Evolutionary conservation across 495 filamentous ascomycete species (phyloP).

Genomic region (Evernia prunastri): DNA sequence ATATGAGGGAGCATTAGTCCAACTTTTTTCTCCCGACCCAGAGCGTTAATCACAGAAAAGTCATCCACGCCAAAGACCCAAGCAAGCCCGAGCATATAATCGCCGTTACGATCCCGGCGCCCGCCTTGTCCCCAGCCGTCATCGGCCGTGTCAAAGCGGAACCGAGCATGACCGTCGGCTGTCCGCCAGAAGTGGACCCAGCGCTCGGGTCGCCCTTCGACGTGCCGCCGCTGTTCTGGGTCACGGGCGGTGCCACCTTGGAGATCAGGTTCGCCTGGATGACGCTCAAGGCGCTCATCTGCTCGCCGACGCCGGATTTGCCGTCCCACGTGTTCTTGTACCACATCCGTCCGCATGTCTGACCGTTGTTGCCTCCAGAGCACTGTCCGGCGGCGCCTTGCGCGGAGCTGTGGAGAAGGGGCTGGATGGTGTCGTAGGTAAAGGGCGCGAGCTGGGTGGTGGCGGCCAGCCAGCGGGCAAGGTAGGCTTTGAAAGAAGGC

Average conservation of each 20-base stretch:
- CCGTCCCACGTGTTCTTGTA: slow-evolving; percentile 55
- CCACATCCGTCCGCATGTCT: slow-evolving; percentile 69
- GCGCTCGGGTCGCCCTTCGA: slow-evolving; percentile 56
- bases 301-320: slow-evolving; percentile 47
- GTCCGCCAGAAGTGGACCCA: slow-evolving; percentile 35
- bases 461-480: slow-evolving; percentile 68
- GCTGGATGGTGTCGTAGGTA: slow-evolving; percentile 53
- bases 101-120: slow-evolving; percentile 59
- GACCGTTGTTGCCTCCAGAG: slow-evolving; percentile 46
- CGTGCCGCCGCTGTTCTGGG: slow-evolving; percentile 55
- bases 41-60: slow-evolving; percentile 20
- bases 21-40: not conserved
- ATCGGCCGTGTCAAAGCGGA: slow-evolving; percentile 36
- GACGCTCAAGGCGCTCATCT: slow-evolving; percentile 55
- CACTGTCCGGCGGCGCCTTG: slow-evolving; percentile 61
- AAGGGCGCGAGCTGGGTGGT: slow-evolving; percentile 59
- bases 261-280: slow-evolving; percentile 48
- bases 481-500: slow-evolving; percentile 73
- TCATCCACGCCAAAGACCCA: slow-evolving; percentile 42
- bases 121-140: slow-evolving; percentile 52
- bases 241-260: slow-evolving; percentile 43
- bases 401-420: slow-evolving; percentile 56
- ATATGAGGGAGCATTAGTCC: no score
- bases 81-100: slow-evolving; percentile 50
- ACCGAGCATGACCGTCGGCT: slow-evolving; percentile 7